Percentiles rank a stretch among this genome's conserved stretches.
These are phyloP conservation scores for Ogataea parapolymorpha DNA, from an alignment of 805 yeast species.

Conservation along the genomic window DNA sequence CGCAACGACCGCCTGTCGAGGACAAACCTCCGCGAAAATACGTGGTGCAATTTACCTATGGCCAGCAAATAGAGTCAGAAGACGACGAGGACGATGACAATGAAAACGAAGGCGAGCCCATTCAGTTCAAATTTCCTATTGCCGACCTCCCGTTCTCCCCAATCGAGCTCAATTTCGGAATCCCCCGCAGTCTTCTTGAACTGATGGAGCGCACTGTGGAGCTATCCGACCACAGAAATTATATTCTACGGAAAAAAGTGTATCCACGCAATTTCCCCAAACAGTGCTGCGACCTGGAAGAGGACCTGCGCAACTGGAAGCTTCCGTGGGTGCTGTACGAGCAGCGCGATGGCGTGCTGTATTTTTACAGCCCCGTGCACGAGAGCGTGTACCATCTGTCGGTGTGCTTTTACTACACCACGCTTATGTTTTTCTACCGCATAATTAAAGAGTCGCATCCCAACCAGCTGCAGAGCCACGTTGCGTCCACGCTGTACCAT, in stretches of 20 bases:
- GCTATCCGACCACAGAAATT: conserved; percentile 50
- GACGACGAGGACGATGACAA: conserved; percentile 11
- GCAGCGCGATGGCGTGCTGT: conserved; percentile 14
- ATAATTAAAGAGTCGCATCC: conserved; percentile 43
- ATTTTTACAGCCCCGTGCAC: conserved; percentile 39
- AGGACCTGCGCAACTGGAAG: conserved; percentile 45
- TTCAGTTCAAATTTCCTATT: conserved; percentile 6
- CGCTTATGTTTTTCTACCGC: conserved; percentile 43
- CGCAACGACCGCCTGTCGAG: conserved; percentile 22
- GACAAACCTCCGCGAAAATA: conserved; percentile 35
- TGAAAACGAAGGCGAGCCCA: conserved; percentile 13
- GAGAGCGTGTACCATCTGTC: conserved; percentile 38
- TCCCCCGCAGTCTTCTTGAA: conserved; percentile 45
- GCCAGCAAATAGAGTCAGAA: conserved; percentile 11
- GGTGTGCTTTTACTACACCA: conserved; percentile 40
- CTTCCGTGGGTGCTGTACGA: conserved; percentile 42
- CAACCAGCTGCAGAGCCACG: conserved; percentile 34
- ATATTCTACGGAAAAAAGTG: conserved; percentile 39
- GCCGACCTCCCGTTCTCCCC: conserved; percentile 13
- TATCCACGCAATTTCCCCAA: conserved; percentile 54
- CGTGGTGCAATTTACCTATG: conserved; percentile 27
- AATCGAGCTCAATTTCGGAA: conserved; percentile 44
- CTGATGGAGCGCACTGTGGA: conserved; percentile 44
- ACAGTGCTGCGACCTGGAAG: conserved; percentile 53
- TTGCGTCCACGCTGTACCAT: conserved; percentile 34